These are phyloP conservation scores for Trichoderma orchidacearum DNA, from an alignment of 495 filamentous ascomycete species.

Conservation along the genomic window DNA sequence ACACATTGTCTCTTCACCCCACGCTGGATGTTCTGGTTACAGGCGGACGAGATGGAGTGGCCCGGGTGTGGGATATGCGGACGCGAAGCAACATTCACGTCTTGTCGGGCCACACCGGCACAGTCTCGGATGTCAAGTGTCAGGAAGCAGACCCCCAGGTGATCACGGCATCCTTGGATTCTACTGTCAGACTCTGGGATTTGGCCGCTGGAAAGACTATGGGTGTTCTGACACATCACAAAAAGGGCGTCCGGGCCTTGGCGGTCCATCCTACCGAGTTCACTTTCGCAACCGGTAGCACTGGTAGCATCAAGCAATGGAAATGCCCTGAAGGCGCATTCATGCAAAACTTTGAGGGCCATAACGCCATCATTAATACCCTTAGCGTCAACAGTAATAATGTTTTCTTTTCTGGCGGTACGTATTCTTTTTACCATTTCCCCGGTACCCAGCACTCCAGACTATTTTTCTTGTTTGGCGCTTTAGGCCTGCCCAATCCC, in stretches of 20 bases:
- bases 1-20: conserved; percentile 81
- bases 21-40: conserved; percentile 91
- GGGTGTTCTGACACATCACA: conserved; percentile 95
- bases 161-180: conserved; percentile 80
- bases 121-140: conserved; percentile 76
- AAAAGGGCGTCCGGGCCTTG: conserved; percentile 85
- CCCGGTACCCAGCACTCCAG: conserved; percentile 4
- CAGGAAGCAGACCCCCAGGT: conserved; percentile 96
- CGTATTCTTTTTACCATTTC: conserved; percentile 2
- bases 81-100: conserved; percentile 93
- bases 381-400: conserved; percentile 90
- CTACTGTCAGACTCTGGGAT: conserved; percentile 91
- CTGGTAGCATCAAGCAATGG: conserved; percentile 97
- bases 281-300: conserved; percentile 87
- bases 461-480: background rate
- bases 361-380: conserved; percentile 92
- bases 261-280: conserved; percentile 85
- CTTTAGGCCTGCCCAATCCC: too few relatives aligned
- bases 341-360: conserved; percentile 98
- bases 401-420: conserved; percentile 77
- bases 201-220: conserved; percentile 92
- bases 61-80: conserved; percentile 97
- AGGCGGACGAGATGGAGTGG: conserved; percentile 87
- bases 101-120: conserved; percentile 75
- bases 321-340: conserved; percentile 97